Evolutionary conservation across 345 rosid species (phyloP), one percentile per base, ranked within the genome.

Genomic region (Rhodamnia rubescens): DNA sequence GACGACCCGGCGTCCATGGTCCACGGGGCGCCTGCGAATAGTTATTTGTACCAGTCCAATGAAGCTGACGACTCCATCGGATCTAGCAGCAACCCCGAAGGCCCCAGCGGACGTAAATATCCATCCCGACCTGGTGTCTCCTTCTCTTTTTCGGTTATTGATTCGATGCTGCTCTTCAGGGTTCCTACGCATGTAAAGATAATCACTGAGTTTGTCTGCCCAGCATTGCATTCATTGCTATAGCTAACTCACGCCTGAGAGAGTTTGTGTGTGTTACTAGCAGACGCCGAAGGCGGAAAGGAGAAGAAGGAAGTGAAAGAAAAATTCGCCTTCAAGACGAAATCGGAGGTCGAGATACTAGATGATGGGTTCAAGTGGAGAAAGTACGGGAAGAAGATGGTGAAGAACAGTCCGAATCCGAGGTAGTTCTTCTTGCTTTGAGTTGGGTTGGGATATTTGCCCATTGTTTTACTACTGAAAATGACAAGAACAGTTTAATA

Each of bases 301-400:
- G 91, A 91, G 83, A 90, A 83, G 86, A 92, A 85, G 88, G 90
- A 89, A 83, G 85, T 53, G 24, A 95, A 88, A 88, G 93, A 91
- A 86, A 93, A 95, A 87, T 91, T 92, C 84, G 96, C 98, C 49
- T 96, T 97, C 90, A 95, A 89, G 90, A 96, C 98, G 27, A 87
- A 87, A 86, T 94, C 99, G 1, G 98, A 93, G 22, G 90, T 96
- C 16, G 99, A 97, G 87, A 91, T 95, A 85, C 90, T 97, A 32
- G 96, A 94, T 82, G 99, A 97, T 51, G 99, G 99, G 4, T 97
- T 84, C 92, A 97, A 87, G 88, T 97, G 99, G 99, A 93, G 98
- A 87, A 97, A 97, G 86, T 97, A 97, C 83, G 99, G 99, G 50
- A 97, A 96, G 94, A 97, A 97, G 90, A 94, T 93, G 98, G 99